Evolutionary conservation across 106 monocot species (phyloP).

Genomic region (Acorus calamus): DNA sequence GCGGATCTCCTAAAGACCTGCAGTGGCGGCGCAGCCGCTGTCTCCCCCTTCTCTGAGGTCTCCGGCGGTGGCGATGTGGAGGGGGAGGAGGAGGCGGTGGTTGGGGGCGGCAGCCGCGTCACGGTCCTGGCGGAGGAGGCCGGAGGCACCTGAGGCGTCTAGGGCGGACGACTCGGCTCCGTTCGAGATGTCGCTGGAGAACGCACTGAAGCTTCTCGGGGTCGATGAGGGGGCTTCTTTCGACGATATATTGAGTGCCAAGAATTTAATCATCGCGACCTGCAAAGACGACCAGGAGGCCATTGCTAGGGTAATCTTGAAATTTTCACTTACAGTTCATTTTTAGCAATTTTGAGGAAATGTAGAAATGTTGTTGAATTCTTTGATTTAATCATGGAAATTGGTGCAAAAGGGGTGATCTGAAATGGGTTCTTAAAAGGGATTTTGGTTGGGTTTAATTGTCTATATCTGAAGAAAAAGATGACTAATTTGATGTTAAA

Average conservation of each 20-base stretch:
- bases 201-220: constrained; percentile 81
- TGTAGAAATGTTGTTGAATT: not conserved
- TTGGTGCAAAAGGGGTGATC: too few species aligned
- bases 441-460: too few species aligned
- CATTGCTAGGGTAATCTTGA: constrained; percentile 42
- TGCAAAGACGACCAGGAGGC: constrained; percentile 75
- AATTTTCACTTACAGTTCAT: not conserved
- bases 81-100: constrained; percentile 7
- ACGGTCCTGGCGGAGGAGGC: not conserved
- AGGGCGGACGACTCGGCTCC: constrained; percentile 63
- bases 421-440: too few species aligned
- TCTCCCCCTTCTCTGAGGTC: too few species aligned
- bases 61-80: not conserved
- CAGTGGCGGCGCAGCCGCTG: too few species aligned
- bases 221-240: constrained; percentile 74
- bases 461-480: too few species aligned
- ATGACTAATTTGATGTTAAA: too few species aligned
- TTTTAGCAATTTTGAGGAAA: not conserved
- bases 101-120: constrained; percentile 6
- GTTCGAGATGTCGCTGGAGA: constrained; percentile 87
- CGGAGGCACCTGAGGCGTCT: constrained; percentile 23
- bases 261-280: constrained; percentile 50
- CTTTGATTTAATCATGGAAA: not conserved
- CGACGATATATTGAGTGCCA: constrained; percentile 88
- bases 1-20: too few species aligned